Base-by-base conservation (phyloP, 345 rosid genomes). In the Citrus australasica region DNA sequence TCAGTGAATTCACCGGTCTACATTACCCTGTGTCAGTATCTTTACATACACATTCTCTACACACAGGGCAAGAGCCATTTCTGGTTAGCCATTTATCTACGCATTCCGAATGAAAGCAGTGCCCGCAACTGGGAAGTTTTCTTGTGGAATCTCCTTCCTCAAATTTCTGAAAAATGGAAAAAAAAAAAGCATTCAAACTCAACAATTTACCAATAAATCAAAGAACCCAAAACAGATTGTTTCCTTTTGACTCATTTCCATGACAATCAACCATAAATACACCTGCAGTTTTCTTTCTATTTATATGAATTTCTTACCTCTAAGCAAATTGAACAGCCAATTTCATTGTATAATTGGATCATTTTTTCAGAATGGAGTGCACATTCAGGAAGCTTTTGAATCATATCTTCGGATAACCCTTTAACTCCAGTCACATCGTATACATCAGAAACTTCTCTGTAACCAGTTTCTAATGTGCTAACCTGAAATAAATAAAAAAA, bases 21-120 rank as follows among this genome's bases (percentile, higher is more conserved):
- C 27, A 14, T 22, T 59, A 56, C 62, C 30, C 38, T 25, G 3
- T 28, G n/a, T 67, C 53, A 51, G 5, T n/a, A 46, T 83, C 80
- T 11, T 69, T 27, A 66, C 48, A 80, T 32, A 92, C 84, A 68
- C 60, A 63, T 32, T 82, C 82, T 85, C 97, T 86, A 77, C 98
- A 94, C 59, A 92, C 85, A n/a, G 98, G 98, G 38, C 97, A 94
- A 25, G 92, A 86, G 16, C 83, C 92, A 67, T 88, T 86, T 70
- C 82, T 77, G 25, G 67, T 71, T 17, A 94, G 79, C 98, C 98
- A 94, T 71, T 82, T 78, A 82, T 94, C 97, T 79, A 93, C 70
- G 81, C 97, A 94, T 4, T 73, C 82, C 84, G 78, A 67, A 82
- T 94, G 98, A 84, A 89, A 92, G n/a, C 48, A 53, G 55, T 93